Conservation (phyloP, 2,329 filamentous ascomycete species). For the Metarhizium guizhouense region DNA sequence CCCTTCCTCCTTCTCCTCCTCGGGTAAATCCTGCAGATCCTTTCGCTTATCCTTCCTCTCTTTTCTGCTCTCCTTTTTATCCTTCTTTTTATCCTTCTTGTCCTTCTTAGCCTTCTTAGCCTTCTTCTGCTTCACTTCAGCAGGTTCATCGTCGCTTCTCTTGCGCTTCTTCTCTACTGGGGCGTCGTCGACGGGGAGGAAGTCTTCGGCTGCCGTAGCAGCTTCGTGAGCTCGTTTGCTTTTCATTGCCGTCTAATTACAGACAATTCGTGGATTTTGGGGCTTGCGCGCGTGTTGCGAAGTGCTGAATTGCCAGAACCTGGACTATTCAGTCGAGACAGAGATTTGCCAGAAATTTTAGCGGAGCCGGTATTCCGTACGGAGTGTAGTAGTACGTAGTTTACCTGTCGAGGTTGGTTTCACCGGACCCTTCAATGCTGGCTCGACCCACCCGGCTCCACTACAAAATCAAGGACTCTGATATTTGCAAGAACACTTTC, state of each 20-base stretch:
- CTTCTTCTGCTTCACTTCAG: slow-evolving; percentile 18
- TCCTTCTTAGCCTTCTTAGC: slow-evolving; percentile 21
- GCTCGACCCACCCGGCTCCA: background rate
- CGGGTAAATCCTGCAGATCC: slow-evolving; percentile 27
- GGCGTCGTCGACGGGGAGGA: slow-evolving; percentile 11
- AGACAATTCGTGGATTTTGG: background rate
- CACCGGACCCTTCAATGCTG: background rate
- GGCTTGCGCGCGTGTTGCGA: background rate
- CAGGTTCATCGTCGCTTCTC: slow-evolving; percentile 19
- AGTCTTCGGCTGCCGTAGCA: slow-evolving; percentile 18
- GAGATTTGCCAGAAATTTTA: slow-evolving; percentile 6
- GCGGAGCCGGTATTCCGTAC: background rate
- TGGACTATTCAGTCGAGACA: background rate
- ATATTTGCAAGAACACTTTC: too few species aligned
- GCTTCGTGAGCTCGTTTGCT: slow-evolving; percentile 30
- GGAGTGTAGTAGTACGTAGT: too few species aligned
- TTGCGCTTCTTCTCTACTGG: slow-evolving; percentile 27
- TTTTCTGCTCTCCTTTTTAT: slow-evolving; percentile 25
- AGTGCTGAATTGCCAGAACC: background rate
- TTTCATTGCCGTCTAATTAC: slow-evolving; percentile 17
- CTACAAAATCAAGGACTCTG: background rate
- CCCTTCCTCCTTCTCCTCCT: slow-evolving; percentile 11
- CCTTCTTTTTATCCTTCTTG: slow-evolving; percentile 23
- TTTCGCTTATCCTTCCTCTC: slow-evolving; percentile 33
- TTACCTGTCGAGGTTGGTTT: too few species aligned